phyloP scores from a whole-genome alignment of 2,329 filamentous ascomycete species.

The Ascochyta clinopodiicola region DNA sequence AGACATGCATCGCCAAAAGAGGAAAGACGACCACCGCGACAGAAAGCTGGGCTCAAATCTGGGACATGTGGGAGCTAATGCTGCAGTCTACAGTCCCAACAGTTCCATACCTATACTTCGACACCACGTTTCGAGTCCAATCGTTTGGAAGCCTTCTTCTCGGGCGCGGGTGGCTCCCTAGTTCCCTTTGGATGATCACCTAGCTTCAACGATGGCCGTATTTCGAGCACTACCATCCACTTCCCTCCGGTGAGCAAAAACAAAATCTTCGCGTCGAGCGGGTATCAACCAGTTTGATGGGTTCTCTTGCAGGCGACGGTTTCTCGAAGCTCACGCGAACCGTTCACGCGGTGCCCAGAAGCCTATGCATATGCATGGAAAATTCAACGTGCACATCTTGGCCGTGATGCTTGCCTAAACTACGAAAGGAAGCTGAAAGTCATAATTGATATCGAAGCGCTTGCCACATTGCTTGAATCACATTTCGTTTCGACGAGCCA shows the following conservation, averaged over 20 bases:
- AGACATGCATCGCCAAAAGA: neutral
- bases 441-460: neutral
- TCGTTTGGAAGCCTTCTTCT: constrained; percentile 1
- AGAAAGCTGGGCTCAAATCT: neutral
- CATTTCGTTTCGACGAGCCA: neutral
- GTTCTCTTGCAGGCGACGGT: neutral
- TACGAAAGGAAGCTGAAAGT: neutral
- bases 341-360: neutral
- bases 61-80: neutral
- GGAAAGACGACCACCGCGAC: neutral
- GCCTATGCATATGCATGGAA: neutral
- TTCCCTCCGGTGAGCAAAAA: constrained; percentile 6
- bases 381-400: neutral
- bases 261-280: neutral
- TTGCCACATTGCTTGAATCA: neutral
- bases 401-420: neutral
- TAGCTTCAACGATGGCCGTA: neutral
- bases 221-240: neutral
- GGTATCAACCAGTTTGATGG: neutral
- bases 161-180: neutral
- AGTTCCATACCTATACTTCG: constrained; percentile 2
- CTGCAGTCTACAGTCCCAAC: constrained; percentile 9
- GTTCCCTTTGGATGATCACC: neutral
- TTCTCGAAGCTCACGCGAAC: neutral
- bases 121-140: neutral